phyloP scores from a whole-genome alignment of 768 basidiomycete genomes.

The Chiua virens region DNA sequence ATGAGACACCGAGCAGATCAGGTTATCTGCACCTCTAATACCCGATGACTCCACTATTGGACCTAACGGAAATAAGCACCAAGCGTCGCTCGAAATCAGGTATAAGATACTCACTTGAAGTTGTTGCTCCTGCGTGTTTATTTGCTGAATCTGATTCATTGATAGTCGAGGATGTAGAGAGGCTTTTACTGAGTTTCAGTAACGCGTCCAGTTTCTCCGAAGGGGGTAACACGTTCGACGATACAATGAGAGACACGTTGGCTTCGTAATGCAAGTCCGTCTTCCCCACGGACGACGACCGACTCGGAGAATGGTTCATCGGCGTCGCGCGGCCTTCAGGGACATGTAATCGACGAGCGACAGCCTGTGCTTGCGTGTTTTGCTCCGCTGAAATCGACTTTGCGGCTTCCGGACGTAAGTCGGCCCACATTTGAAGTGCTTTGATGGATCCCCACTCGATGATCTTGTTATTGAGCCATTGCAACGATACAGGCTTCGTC shows the following conservation, averaged over 20 bases:
- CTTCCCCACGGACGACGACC: slow-evolving; percentile 37
- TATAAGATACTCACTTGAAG: slow-evolving; percentile 20
- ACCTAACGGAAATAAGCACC: slow-evolving; percentile 20
- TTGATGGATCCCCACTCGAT: slow-evolving; percentile 99
- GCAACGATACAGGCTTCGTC: slow-evolving; percentile 92
- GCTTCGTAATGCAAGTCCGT: slow-evolving; percentile 18
- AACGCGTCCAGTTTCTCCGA: slow-evolving; percentile 27
- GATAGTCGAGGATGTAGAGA: slow-evolving; percentile 15
- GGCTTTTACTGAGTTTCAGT: slow-evolving; percentile 21
- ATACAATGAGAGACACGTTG: slow-evolving; percentile 11
- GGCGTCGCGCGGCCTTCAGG: slow-evolving; percentile 47
- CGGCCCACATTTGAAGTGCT: slow-evolving; percentile 90
- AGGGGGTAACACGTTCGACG: slow-evolving; percentile 14
- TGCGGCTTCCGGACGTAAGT: slow-evolving; percentile 62
- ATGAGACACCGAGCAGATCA: slow-evolving; percentile 1
- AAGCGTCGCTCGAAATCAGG: background rate
- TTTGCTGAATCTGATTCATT: background rate
- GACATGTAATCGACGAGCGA: slow-evolving; percentile 48
- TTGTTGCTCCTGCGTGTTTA: slow-evolving; percentile 26
- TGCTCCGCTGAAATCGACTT: slow-evolving; percentile 47
- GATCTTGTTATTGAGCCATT: slow-evolving; percentile 97
- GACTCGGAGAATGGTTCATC: slow-evolving; percentile 33
- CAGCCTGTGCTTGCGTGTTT: slow-evolving; percentile 45
- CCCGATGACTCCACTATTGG: slow-evolving; percentile 19
- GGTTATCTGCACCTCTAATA: slow-evolving; percentile 17